Conservation (phyloP, 2,329 filamentous ascomycete genomes). For the Taxawa tesnikishii region DNA sequence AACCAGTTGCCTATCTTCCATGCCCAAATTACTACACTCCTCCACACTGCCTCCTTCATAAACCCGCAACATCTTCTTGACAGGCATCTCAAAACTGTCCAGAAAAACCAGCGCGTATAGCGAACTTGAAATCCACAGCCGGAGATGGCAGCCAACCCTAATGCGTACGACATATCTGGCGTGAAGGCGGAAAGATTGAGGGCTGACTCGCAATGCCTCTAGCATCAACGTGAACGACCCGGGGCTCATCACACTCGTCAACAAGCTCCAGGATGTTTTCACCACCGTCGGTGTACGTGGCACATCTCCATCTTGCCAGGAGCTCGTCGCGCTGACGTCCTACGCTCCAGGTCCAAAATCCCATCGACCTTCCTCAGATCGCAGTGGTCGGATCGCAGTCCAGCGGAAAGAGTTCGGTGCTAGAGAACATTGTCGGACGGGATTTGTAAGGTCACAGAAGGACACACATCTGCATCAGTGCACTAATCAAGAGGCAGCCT, state of each 20-base stretch:
- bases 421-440: constrained; percentile 97
- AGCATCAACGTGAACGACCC: constrained; percentile 64
- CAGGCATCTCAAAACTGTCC: too few relatives aligned
- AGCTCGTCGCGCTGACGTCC: constrained; percentile 9
- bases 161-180: constrained; percentile 7
- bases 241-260: constrained; percentile 69
- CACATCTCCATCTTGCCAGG: not conserved
- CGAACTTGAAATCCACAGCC: too few relatives aligned
- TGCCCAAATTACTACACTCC: too few relatives aligned
- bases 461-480: not conserved
- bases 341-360: constrained; percentile 70
- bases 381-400: constrained; percentile 97
- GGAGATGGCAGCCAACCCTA: constrained; percentile 9
- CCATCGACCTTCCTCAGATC: constrained; percentile 97
- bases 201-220: constrained; percentile 6
- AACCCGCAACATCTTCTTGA: too few relatives aligned
- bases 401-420: constrained; percentile 97
- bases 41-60: too few relatives aligned
- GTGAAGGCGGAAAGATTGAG: not conserved
- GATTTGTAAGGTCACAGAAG: constrained; percentile 64
- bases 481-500: constrained; percentile 45
- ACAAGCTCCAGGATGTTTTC: constrained; percentile 99
- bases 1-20: too few relatives aligned
- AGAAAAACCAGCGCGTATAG: too few relatives aligned
- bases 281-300: constrained; percentile 74